A percentile compares a stretch with the other conserved stretches of the same genome.
These are phyloP conservation scores for Fusarium torulosum DNA, from an alignment of 2,329 filamentous ascomycete genomes.

Conservation along the genomic window DNA sequence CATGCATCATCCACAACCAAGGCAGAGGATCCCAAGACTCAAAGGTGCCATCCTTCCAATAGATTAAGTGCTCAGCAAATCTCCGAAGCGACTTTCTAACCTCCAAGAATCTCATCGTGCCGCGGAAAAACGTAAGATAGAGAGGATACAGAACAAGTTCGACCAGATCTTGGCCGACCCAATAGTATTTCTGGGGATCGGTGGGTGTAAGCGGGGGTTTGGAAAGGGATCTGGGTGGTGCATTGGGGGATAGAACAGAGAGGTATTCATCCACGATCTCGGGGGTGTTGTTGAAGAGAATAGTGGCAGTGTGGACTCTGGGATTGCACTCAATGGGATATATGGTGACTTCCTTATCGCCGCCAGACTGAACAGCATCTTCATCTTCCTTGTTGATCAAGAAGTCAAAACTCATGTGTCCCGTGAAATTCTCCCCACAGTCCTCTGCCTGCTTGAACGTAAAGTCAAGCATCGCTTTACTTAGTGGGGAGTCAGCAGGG, in stretches of 20 bases:
- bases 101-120: slow-evolving; percentile 40
- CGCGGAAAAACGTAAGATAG: slow-evolving; percentile 49
- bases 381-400: slow-evolving; percentile 58
- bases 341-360: slow-evolving; percentile 54
- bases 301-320: slow-evolving; percentile 74
- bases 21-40: slow-evolving; percentile 68
- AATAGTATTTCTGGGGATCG: slow-evolving; percentile 62
- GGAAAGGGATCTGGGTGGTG: slow-evolving; percentile 4
- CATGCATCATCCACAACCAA: slow-evolving; percentile 67
- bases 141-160: slow-evolving; percentile 62
- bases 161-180: slow-evolving; percentile 76
- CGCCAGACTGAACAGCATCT: slow-evolving; percentile 10
- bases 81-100: slow-evolving; percentile 42
- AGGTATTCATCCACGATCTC: slow-evolving; percentile 67
- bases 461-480: slow-evolving; percentile 72
- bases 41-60: slow-evolving; percentile 69
- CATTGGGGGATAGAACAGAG: slow-evolving; percentile 54
- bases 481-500: slow-evolving; percentile 65
- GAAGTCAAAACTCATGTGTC: slow-evolving; percentile 80
- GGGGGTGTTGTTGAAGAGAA: slow-evolving; percentile 66
- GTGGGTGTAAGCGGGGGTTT: slow-evolving; percentile 42
- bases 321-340: slow-evolving; percentile 81
- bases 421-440: slow-evolving; percentile 67
- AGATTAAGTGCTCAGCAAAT: slow-evolving; percentile 56
- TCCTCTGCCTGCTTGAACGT: slow-evolving; percentile 68